Conservation (phyloP, 176 grass and related monocot species). For the Bonia amplexicaulis region DNA sequence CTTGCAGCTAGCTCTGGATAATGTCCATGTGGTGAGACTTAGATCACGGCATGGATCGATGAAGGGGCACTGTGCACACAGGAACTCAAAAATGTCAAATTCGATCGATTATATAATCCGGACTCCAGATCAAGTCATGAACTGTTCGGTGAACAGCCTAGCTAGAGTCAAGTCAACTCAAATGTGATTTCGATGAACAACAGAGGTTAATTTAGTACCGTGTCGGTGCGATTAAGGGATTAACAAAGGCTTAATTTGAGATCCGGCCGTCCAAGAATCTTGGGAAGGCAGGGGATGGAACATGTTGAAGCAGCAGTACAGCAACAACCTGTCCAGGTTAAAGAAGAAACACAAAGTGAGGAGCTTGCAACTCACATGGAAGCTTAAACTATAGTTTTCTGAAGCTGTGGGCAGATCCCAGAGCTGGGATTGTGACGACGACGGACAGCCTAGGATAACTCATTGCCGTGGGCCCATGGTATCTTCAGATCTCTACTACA, state of each 20-base stretch:
- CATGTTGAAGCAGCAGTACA: slow-evolving; percentile 27
- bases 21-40: slow-evolving; percentile 1
- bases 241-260: slow-evolving; percentile 25
- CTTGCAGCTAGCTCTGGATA: slow-evolving; percentile 21
- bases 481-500: slow-evolving; percentile 49
- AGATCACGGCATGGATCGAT: slow-evolving; percentile 4
- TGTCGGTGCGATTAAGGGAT: slow-evolving; percentile 40
- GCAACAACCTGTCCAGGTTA: slow-evolving; percentile 34
- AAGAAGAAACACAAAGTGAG: slow-evolving; percentile 3
- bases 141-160: slow-evolving; percentile 25
- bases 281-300: slow-evolving; percentile 36
- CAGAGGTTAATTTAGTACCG: slow-evolving; percentile 32
- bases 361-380: slow-evolving; percentile 35
- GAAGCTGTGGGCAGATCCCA: slow-evolving; percentile 30
- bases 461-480: slow-evolving; percentile 35
- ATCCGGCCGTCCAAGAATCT: slow-evolving; percentile 45
- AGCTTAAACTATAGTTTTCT: slow-evolving; percentile 35
- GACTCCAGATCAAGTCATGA: slow-evolving; percentile 25
- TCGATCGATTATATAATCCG: background rate
- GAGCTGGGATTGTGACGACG: slow-evolving; percentile 29
- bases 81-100: slow-evolving; percentile 3
- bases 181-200: slow-evolving; percentile 14
- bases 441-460: slow-evolving; percentile 43
- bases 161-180: slow-evolving; percentile 29
- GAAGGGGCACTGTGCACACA: background rate